Conservation (phyloP, 208 protist species). For the Crithidia sp. region DNA sequence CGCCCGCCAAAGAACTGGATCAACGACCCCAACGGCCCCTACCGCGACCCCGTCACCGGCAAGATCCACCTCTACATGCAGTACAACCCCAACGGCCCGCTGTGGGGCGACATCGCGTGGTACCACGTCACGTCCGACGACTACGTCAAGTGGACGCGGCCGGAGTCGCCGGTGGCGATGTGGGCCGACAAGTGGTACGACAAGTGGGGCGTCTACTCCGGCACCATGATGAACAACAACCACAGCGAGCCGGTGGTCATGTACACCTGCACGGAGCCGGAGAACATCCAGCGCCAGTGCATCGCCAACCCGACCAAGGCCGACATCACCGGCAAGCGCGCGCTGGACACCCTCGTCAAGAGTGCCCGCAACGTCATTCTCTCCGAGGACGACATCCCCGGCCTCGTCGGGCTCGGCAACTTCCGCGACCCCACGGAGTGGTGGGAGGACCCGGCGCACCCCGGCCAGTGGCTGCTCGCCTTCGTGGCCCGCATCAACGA, state of each 20-base stretch:
- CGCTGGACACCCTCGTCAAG: slow-evolving; percentile 35
- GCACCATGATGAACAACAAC: slow-evolving; percentile 44
- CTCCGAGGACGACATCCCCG: slow-evolving; percentile 32
- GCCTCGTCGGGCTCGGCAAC: slow-evolving; percentile 31
- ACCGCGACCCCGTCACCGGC: slow-evolving; percentile 51
- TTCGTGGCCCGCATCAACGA: slow-evolving; percentile 44
- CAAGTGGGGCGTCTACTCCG: slow-evolving; percentile 35
- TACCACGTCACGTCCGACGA: slow-evolving; percentile 55
- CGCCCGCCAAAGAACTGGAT: slow-evolving; percentile 55
- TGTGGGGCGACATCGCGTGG: slow-evolving; percentile 49
- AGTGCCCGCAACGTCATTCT: slow-evolving; percentile 40
- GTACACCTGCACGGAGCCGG: slow-evolving; percentile 49
- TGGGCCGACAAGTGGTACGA: slow-evolving; percentile 48
- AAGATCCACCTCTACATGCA: slow-evolving; percentile 66
- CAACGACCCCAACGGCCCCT: slow-evolving; percentile 66
- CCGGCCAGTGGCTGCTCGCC: slow-evolving; percentile 41
- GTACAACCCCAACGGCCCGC: slow-evolving; percentile 52
- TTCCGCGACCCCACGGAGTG: slow-evolving; percentile 54
- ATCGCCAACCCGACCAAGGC: slow-evolving; percentile 30
- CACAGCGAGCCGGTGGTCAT: slow-evolving; percentile 37
- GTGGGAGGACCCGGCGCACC: slow-evolving; percentile 39
- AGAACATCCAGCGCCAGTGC: slow-evolving; percentile 45
- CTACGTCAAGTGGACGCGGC: slow-evolving; percentile 49
- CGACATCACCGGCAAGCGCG: slow-evolving; percentile 13
- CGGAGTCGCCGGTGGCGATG: slow-evolving; percentile 24